Evolutionary conservation across 2,329 filamentous ascomycete species (phyloP).

Genomic region (Microcyclospora pomicola): DNA sequence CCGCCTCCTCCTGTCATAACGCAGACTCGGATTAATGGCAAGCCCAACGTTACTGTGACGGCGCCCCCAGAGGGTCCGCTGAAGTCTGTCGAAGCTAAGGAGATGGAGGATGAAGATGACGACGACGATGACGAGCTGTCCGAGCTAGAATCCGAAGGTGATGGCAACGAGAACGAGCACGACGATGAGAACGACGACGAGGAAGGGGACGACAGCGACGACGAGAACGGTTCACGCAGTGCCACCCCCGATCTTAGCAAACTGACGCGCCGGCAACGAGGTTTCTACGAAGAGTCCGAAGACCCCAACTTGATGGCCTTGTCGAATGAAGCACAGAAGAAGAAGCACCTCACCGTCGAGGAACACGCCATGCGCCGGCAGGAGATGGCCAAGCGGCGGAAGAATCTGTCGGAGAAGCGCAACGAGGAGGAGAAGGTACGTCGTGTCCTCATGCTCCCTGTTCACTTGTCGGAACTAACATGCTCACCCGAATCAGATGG

Average conservation of each 20-base stretch:
- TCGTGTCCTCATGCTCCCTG: neutral
- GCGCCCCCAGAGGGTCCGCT: constrained; percentile 17
- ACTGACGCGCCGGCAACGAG: constrained; percentile 55
- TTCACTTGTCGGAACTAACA: neutral
- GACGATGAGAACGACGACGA: constrained; percentile 29
- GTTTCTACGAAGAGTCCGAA: constrained; percentile 40
- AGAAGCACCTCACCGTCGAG: constrained; percentile 58
- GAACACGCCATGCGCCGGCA: constrained; percentile 59
- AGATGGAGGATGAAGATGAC: constrained; percentile 38
- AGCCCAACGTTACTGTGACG: constrained; percentile 16
- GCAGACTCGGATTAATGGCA: constrained; percentile 8
- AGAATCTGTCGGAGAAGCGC: constrained; percentile 63
- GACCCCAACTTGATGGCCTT: constrained; percentile 31
- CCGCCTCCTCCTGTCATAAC: constrained; percentile 23
- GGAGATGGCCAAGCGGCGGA: constrained; percentile 59
- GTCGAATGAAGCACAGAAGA: constrained; percentile 56
- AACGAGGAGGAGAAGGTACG: constrained; percentile 62
- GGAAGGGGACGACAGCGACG: constrained; percentile 34
- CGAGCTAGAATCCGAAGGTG: constrained; percentile 12
- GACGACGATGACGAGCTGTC: constrained; percentile 31
- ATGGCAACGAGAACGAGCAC: constrained; percentile 24
- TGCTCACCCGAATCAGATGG: constrained; percentile 45
- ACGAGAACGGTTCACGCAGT: constrained; percentile 37
- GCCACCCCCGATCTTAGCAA: constrained; percentile 51
- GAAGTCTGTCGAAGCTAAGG: constrained; percentile 36